phyloP scores from a whole-genome alignment of 2,329 filamentous ascomycete species.

The Zymoseptoria crescenta region DNA sequence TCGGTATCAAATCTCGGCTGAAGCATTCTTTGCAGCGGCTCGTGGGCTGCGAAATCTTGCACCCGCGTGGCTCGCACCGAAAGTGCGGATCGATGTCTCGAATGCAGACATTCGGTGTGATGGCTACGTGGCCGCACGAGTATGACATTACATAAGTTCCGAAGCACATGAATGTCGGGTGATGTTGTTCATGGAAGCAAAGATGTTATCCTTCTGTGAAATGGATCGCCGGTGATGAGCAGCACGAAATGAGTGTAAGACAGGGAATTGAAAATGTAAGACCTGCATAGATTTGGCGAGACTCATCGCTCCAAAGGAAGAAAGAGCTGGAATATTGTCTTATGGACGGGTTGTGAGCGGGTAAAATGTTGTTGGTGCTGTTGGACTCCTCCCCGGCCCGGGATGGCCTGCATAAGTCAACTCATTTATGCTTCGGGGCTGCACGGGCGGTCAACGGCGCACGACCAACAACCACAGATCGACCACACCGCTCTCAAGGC shows the following conservation, averaged over 20 bases:
- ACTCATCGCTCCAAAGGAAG: background rate
- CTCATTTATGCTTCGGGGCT: background rate
- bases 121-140: slow-evolving; percentile 15
- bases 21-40: slow-evolving; percentile 18
- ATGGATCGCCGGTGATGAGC: background rate
- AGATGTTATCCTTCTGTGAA: background rate
- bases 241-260: background rate
- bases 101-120: slow-evolving; percentile 14
- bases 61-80: slow-evolving; percentile 17
- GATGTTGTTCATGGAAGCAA: background rate
- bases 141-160: slow-evolving; percentile 18
- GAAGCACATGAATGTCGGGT: slow-evolving; percentile 11
- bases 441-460: slow-evolving; percentile 9
- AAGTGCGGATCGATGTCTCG: slow-evolving; percentile 17
- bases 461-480: slow-evolving; percentile 8
- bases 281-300: background rate
- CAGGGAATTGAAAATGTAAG: background rate
- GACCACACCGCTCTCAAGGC: slow-evolving; percentile 16
- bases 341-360: background rate
- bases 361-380: background rate
- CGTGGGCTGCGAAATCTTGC: slow-evolving; percentile 18
- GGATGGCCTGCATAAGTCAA: background rate
- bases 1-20: slow-evolving; percentile 10
- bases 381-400: background rate
- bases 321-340: background rate